Evolutionary conservation across 768 basidiomycete genomes (phyloP).

Genomic region (Trametes cinnabarina): DNA sequence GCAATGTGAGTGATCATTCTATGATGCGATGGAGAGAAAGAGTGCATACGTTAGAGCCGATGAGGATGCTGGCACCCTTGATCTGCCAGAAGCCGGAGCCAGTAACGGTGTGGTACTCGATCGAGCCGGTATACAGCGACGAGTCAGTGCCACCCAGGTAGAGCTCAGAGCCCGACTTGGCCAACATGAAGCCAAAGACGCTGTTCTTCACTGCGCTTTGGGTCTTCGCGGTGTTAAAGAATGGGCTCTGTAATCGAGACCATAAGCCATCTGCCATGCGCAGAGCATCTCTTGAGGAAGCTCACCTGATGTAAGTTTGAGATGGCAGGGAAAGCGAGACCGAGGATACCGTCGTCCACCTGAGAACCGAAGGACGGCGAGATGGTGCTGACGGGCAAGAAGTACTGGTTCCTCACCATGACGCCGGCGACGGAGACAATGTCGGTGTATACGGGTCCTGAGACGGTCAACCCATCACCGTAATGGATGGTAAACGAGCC

Average conservation of each 20-base stretch:
- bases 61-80: too few relatives aligned
- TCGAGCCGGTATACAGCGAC: conserved; percentile 42
- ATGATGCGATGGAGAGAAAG: too few relatives aligned
- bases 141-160: conserved; percentile 52
- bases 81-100: conserved; percentile 30
- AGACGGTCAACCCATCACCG: conserved; percentile 37
- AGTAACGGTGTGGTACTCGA: conserved; percentile 29
- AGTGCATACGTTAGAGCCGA: too few relatives aligned
- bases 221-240: conserved; percentile 42
- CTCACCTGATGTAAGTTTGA: conserved; percentile 35
- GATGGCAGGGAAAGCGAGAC: conserved; percentile 25
- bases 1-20: too few relatives aligned
- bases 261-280: background rate
- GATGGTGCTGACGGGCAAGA: conserved; percentile 20
- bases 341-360: conserved; percentile 25
- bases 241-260: conserved; percentile 17
- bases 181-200: conserved; percentile 50
- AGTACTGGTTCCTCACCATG: conserved; percentile 19
- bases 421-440: conserved; percentile 34
- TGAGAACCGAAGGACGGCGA: conserved; percentile 13
- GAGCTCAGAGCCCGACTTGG: conserved; percentile 44
- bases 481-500: conserved; percentile 34
- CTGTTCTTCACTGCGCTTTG: conserved; percentile 33
- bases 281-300: conserved; percentile 8
- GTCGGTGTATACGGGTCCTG: conserved; percentile 35